phyloP scores from a whole-genome alignment of 352 stramenopile genomes.

The Globisporangium megalacanthum region DNA sequence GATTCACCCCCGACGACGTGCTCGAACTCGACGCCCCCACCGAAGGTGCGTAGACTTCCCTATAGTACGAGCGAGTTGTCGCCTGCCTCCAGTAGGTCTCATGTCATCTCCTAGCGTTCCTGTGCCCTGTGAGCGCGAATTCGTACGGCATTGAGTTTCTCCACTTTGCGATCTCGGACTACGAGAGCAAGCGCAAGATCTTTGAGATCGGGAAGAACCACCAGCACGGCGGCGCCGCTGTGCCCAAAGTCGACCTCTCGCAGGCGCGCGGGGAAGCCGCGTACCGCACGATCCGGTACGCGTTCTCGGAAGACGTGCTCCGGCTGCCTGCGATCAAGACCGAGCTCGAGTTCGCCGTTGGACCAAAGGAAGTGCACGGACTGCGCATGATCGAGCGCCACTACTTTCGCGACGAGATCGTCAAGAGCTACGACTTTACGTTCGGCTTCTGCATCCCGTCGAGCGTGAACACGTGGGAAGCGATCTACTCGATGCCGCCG shows the following conservation, averaged over 20 bases:
- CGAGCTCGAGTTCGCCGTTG: conserved; percentile 92
- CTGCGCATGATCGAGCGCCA: conserved; percentile 97
- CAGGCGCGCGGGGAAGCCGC: conserved; percentile 85
- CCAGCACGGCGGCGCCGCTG: conserved; percentile 49
- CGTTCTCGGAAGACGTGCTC: conserved; percentile 92
- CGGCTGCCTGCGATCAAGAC: conserved; percentile 87
- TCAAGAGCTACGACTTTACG: conserved; percentile 95
- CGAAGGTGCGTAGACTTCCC: conserved; percentile 38
- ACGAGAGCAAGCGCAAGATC: conserved; percentile 92
- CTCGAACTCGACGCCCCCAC: conserved; percentile 75
- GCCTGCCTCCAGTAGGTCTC: too few species aligned
- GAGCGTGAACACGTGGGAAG: conserved; percentile 95
- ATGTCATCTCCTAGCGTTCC: conserved; percentile 56
- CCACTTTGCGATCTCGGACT: conserved; percentile 93
- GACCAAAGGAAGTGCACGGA: conserved; percentile 82
- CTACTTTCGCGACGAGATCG: conserved; percentile 94
- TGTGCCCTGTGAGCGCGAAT: conserved; percentile 93
- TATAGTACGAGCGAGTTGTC: neutral
- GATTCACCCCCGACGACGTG: conserved; percentile 81
- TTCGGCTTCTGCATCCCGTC: conserved; percentile 96
- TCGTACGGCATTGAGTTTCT: conserved; percentile 95
- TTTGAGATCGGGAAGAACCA: conserved; percentile 89
- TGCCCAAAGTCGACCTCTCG: conserved; percentile 81
- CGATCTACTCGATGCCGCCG: conserved; percentile 91
- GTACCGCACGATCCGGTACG: conserved; percentile 93